A percentile compares a stretch with the other conserved stretches of the same genome.
Conservation (phyloP, 73 alveolate genomes). For the Vitrella brassicaformis region DNA sequence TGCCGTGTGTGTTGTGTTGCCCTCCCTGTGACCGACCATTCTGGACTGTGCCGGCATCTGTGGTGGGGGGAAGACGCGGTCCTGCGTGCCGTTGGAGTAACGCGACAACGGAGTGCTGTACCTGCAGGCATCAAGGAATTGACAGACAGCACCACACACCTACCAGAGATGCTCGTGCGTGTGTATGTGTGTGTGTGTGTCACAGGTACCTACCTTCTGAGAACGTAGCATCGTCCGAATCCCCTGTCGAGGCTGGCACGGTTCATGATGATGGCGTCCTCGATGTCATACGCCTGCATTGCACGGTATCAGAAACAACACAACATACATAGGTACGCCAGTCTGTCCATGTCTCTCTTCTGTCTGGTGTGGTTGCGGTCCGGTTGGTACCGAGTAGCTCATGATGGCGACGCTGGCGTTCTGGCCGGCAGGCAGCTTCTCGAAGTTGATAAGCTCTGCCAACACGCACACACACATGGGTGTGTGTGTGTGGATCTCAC, state of each 20-base stretch:
- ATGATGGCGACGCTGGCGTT: conserved; percentile 97
- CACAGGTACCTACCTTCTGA: conserved; percentile 55
- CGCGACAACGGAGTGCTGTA: conserved; percentile 8
- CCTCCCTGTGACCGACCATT: neutral
- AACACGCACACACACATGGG: neutral
- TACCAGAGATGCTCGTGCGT: neutral
- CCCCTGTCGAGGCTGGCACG: conserved; percentile 95
- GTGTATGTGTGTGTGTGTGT: too few relatives aligned
- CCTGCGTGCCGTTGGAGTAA: conserved; percentile 58
- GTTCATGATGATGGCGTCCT: conserved; percentile 93
- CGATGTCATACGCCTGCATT: conserved; percentile 89
- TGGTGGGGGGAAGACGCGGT: conserved; percentile 40
- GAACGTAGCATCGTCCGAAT: conserved; percentile 76
- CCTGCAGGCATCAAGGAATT: neutral
- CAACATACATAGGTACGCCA: neutral
- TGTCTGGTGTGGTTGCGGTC: neutral
- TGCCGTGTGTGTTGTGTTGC: too few relatives aligned
- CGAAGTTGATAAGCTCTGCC: conserved; percentile 43
- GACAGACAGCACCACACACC: neutral
- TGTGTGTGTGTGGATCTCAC: neutral
- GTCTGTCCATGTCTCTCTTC: too few relatives aligned
- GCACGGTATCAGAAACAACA: neutral
- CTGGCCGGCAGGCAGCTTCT: conserved; percentile 95
- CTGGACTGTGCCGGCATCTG: neutral
- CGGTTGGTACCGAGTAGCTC: conserved; percentile 64